Base-by-base conservation (phyloP, 148 eudicot species). In the Silene latifolia region DNA sequence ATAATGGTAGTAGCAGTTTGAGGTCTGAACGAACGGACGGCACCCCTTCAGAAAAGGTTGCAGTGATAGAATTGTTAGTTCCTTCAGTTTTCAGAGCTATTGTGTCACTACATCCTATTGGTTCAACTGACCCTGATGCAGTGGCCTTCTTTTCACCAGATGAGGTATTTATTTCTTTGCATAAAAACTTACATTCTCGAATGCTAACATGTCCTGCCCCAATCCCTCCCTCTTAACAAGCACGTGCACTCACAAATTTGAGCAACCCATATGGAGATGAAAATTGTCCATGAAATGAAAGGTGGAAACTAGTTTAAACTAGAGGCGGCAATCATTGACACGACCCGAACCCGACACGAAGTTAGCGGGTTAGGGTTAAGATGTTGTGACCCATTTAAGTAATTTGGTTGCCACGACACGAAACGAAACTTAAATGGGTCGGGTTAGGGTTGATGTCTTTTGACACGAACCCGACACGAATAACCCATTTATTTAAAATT, bases 131-230 rank as follows among this genome's bases (percentile, higher is more conserved):
- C 79, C 93, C 98, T 81, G 91, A 90, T 82, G 97, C 94, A 19
- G 96, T 95, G 23, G 90, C 97, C 25, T 92, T 92, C 86, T 95
- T 92, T 77, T 92, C 98, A 29, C 96, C 97, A 11, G 98, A 92
- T 83, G 98, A 95, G 98, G 98, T 94, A 84, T 35, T 67, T 42
- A 15, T 63, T 57, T 76, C 61, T 67, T 72, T 17, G 42, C 42
- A 20, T 29, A 39, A 76, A 17, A 10, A 48, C 7, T 75, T 64
- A 14, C 39, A 17, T 63, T 64, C 67, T 24, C 42, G 47, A 32
- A 20, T 54, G 72, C 46, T 35, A 18, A 11, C 59, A 53, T 70
- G n/a, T 19, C 56, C n/a, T 77, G 14, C 17, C 51, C 53, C 25
- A 67, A 4, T 46, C 71, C 71, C 54, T 21, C 27, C 71, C 64